Evolutionary conservation across 2,329 filamentous ascomycete species (phyloP), one percentile per base, ranked within the genome.

Genomic region (Aspergillus transmontanensis): DNA sequence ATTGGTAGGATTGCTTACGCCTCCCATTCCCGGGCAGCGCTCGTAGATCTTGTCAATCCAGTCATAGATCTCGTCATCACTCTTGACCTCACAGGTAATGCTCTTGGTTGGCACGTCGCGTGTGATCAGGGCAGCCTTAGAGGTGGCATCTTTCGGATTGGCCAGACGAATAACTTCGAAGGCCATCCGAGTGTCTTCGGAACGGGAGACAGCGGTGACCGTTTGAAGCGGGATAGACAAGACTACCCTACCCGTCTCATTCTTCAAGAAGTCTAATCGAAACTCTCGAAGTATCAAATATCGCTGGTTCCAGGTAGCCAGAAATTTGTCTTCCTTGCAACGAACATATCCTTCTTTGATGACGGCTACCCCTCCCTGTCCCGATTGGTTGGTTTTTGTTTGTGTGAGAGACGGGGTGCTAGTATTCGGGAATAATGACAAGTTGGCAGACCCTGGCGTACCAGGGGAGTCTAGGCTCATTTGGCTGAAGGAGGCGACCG

Each of bases 1-100:
- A 82, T 98, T 97, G 68, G 95, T 98, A 6, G 95, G 95, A 78
- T 98, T 97, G 81, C 94, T 97, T 61, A 99, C 95, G 71, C 95
- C 95, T 65, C 95, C 94, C 93, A 98, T 97, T 66, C 93, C 94
- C 21, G 95, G 95, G 78, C 94, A 98, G 68, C 94, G 90, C 71
- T 94, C 93, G 77, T 98, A 98, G 69, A 99, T 96, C 77, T 94
- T 92, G 78, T 99, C 95, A 73, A 98, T 97, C 95, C 95, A 99
- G 73, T 96, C 93, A 79, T 99, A 99, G 59, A 99, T 88, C 71
- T 99, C 95, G 74, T 97, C 94, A 73, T 99, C 95, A 61, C 89
- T 91, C 80, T 97, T 96, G 72, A 98, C 93, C 76, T 91, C 93
- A 77, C 97, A 95, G 67, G 95, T 93, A 58, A 97, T 87, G 4